Evolutionary conservation across 371 early-diverging fungal species (phyloP).

Genomic region (Rhizopus delemar): DNA sequence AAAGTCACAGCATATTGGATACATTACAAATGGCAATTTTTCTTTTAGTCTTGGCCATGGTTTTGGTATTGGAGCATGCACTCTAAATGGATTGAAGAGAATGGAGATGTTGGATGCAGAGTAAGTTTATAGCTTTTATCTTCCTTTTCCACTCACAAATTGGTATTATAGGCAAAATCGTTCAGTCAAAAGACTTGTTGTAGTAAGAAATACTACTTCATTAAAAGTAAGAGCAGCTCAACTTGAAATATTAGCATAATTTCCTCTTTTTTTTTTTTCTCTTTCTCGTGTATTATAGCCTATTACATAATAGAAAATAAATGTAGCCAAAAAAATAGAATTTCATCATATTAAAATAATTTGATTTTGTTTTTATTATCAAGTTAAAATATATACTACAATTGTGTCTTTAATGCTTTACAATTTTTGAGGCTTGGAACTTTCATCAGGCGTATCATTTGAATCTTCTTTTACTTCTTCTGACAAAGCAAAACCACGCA

Average conservation of each 20-base stretch:
- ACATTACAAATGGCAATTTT: constrained; percentile 71
- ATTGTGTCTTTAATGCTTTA: too few species aligned
- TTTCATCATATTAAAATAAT: too few species aligned
- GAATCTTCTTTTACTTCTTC: constrained; percentile 13
- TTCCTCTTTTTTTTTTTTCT: too few species aligned
- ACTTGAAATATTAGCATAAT: constrained; percentile 11
- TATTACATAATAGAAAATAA: too few species aligned
- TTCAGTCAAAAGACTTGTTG: constrained; percentile 44
- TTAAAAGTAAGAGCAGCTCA: constrained; percentile 53
- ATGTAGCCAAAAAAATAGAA: too few species aligned
- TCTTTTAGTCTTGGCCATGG: constrained; percentile 68
- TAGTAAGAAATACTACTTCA: constrained; percentile 54
- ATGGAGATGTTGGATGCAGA: constrained; percentile 26
- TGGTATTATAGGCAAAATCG: constrained; percentile 32
- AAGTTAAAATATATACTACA: too few species aligned
- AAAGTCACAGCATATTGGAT: constrained; percentile 59
- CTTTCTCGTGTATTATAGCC: too few species aligned
- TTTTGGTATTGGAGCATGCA: constrained; percentile 62
- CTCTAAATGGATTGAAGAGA: constrained; percentile 38
- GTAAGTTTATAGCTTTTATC: constrained; percentile 22
- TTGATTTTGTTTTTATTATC: too few species aligned
- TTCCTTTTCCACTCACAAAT: background rate
- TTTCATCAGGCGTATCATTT: constrained; percentile 14
- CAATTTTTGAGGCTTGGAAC: background rate
- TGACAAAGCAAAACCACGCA: constrained; percentile 36